These are phyloP conservation scores for Coffea eugenioides DNA, from an alignment of 257 asterid genomes.

Conservation along the genomic window DNA sequence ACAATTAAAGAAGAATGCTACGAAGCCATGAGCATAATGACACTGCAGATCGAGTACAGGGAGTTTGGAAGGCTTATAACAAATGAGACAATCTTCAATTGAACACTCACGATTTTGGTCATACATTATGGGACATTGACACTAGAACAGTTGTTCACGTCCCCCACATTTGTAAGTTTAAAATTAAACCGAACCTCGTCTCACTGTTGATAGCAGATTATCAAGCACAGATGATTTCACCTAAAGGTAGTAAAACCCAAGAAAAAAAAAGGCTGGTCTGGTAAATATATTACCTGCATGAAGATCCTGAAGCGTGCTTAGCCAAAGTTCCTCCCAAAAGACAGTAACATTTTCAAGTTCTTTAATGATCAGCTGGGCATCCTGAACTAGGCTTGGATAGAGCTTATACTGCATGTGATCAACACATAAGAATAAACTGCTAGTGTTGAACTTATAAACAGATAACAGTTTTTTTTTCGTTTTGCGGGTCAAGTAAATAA, in stretches of 20 bases:
- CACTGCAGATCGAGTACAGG: background rate
- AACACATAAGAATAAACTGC: slow-evolving; percentile 15
- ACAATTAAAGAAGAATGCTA: background rate
- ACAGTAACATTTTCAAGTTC: slow-evolving; percentile 95
- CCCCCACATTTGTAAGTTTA: background rate
- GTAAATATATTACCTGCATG: slow-evolving; percentile 60
- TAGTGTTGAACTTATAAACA: background rate
- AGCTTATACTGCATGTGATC: slow-evolving; percentile 63
- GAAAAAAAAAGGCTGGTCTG: background rate
- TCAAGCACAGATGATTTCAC: background rate
- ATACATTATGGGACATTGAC: background rate
- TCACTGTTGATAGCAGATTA: background rate
- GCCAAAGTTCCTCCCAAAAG: slow-evolving; percentile 99
- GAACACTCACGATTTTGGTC: background rate
- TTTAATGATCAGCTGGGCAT: slow-evolving; percentile 87
- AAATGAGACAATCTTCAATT: background rate
- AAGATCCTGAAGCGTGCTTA: slow-evolving; percentile 98
- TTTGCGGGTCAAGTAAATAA: background rate
- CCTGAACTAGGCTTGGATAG: slow-evolving; percentile 86
- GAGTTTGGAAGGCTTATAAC: background rate
- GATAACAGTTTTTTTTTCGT: background rate
- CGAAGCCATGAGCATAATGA: background rate
- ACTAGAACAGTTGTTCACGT: background rate
- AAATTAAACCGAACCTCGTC: background rate
- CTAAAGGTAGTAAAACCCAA: background rate